A percentile compares a stretch with the other conserved stretches of the same genome.
Evolutionary conservation across 345 rosid genomes (phyloP).

Genomic region (Populus davidiana): DNA sequence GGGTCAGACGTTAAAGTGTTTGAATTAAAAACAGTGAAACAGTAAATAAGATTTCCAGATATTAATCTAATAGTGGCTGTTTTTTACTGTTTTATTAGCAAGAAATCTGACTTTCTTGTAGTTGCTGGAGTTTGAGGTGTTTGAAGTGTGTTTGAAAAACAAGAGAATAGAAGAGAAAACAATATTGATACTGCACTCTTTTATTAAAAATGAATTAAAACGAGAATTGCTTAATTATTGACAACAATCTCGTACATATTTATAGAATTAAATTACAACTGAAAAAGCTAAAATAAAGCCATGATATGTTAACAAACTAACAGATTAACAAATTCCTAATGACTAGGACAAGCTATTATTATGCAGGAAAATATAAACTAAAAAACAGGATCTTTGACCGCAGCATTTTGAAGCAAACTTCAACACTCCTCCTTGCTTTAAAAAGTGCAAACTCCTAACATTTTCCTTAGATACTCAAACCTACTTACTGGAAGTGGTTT

Average conservation of each 20-base stretch:
- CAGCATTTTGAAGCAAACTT: neutral
- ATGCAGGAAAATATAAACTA: too few species aligned
- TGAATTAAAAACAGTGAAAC: too few species aligned
- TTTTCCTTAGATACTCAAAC: too few species aligned
- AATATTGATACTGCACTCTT: neutral
- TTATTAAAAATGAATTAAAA: too few species aligned
- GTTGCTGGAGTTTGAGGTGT: neutral
- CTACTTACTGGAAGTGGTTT: too few species aligned
- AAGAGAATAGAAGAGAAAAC: neutral
- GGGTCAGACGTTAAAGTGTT: slow-evolving; percentile 48
- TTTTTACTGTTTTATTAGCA: too few species aligned
- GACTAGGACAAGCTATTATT: neutral
- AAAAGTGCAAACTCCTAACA: too few species aligned
- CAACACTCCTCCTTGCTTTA: neutral
- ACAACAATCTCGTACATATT: neutral
- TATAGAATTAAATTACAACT: neutral
- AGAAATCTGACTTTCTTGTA: too few species aligned
- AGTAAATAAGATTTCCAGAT: too few species aligned
- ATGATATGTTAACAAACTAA: neutral
- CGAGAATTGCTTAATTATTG: neutral
- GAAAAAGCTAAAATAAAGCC: neutral
- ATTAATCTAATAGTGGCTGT: too few species aligned
- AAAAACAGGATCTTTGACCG: too few species aligned
- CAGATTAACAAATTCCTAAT: neutral
- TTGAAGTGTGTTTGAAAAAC: neutral